Evolutionary conservation across 306 rosid species (phyloP).

Genomic region (Dicorynia guianensis): DNA sequence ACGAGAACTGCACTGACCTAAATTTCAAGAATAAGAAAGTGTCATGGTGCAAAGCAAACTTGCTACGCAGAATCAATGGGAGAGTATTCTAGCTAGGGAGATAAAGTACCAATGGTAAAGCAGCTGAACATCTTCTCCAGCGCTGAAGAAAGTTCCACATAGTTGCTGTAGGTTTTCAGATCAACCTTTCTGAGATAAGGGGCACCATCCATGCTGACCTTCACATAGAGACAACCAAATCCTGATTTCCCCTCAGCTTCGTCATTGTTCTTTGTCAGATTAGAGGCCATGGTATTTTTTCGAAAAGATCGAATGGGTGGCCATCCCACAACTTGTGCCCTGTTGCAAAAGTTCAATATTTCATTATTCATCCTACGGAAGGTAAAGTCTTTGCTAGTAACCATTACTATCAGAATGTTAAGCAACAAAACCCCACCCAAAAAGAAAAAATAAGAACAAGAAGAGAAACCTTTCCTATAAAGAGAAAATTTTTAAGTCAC

Average conservation of each 20-base stretch:
- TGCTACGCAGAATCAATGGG: constrained; percentile 6
- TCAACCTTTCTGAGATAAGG: constrained; percentile 95
- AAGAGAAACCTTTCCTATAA: background rate
- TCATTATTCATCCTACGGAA: constrained; percentile 20
- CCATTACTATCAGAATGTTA: background rate
- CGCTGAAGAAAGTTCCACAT: constrained; percentile 80
- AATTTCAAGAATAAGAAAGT: constrained; percentile 37
- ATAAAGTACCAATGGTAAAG: constrained; percentile 79
- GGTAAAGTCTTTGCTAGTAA: background rate
- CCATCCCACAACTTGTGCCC: constrained; percentile 99
- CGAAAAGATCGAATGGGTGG: constrained; percentile 96
- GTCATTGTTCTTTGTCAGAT: constrained; percentile 63
- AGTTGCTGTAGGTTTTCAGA: constrained; percentile 76
- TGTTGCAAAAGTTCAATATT: constrained; percentile 52
- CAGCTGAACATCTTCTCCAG: constrained; percentile 96
- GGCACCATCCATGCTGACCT: constrained; percentile 99
- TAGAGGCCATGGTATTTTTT: constrained; percentile 84
- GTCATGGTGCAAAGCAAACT: constrained; percentile 21
- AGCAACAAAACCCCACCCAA: background rate
- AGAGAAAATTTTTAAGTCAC: constrained; percentile 2
- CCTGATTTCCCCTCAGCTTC: constrained; percentile 72
- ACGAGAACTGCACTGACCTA: constrained; percentile 81
- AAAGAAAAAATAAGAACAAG: background rate
- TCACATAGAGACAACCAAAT: constrained; percentile 73
- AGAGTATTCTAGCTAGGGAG: constrained; percentile 15